Percentiles rank a stretch among this genome's conserved stretches.
Conservation (phyloP, 495 filamentous ascomycete genomes). For the Penicillium coprophilum region DNA sequence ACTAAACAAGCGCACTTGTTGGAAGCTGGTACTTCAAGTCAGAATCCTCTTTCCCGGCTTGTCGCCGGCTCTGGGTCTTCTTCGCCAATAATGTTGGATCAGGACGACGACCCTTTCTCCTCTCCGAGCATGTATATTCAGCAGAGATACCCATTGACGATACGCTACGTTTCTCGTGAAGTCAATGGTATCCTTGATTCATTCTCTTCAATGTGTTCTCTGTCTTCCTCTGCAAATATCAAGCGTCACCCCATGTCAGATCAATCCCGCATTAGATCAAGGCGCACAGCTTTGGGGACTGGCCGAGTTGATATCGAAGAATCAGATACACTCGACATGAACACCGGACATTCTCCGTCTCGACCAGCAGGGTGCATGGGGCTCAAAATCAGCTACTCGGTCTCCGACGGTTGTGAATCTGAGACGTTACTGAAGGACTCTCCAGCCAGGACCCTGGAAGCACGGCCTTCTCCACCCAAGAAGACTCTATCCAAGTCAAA, state of each 20-base stretch:
- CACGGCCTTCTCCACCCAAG: slow-evolving; percentile 5
- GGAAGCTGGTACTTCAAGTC: slow-evolving; percentile 30
- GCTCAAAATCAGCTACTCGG: slow-evolving; percentile 26
- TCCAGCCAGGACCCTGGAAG: neutral
- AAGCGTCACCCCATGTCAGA: slow-evolving; percentile 29
- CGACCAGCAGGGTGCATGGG: slow-evolving; percentile 1
- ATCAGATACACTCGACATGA: slow-evolving; percentile 6
- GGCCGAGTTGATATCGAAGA: slow-evolving; percentile 21
- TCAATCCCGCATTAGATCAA: slow-evolving; percentile 12
- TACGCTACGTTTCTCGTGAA: slow-evolving; percentile 10
- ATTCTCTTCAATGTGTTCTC: slow-evolving; percentile 30
- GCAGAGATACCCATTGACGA: neutral
- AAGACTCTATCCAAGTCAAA: slow-evolving; percentile 8
- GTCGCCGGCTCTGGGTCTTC: slow-evolving; percentile 1
- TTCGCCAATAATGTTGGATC: slow-evolving; percentile 9
- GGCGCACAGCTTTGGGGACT: slow-evolving; percentile 13
- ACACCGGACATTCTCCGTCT: slow-evolving; percentile 11
- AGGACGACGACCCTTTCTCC: slow-evolving; percentile 16
- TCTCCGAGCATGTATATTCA: slow-evolving; percentile 26
- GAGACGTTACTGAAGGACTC: neutral
- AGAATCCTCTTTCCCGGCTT: slow-evolving; percentile 12
- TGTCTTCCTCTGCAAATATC: slow-evolving; percentile 20
- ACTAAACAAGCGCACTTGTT: slow-evolving; percentile 35
- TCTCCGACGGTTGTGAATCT: neutral
- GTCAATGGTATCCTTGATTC: slow-evolving; percentile 32